Base-by-base conservation (phyloP, 1,284 basidiomycete genomes). In the Tilletia walkeri region DNA sequence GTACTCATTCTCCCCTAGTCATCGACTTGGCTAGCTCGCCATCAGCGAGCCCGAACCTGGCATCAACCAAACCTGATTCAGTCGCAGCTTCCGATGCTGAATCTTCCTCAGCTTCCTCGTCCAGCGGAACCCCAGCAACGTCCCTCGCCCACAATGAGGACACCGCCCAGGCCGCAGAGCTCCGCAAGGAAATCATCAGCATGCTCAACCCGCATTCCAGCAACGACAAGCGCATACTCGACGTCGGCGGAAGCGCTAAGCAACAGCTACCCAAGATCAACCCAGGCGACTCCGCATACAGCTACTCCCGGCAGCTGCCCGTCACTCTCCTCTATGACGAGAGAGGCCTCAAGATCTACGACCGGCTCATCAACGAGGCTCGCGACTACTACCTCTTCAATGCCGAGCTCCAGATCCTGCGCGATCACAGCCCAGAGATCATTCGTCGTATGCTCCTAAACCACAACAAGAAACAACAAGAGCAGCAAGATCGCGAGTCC, bases 261-360 rank as follows among this genome's bases (percentile, higher is more conserved):
- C 6, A 7, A 18, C 18, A 45, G 20, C 6, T 24, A 18, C 18
- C 18, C 50, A 53, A 53, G 50, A 41, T 63, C 59, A 63, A 39
- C 34, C 59, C 65, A 20, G 65, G 47, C 18, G 66, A 67, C 66
- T 20, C 34, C 48, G 66, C 66, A 24, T 67, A 38, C 66, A 61
- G 41, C n/a, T 78, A 75, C 67, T 66, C 67, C 20, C 75, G 76
- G 67, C 87, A 87, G 18, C 85, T 97, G 12, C 93, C 94, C 4
- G 95, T 93, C 0, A 86, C 93, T 80, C 88, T 96, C 16, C 87
- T 96, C 10, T 96, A 96, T 84, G 90, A 94, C 78, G 92, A 95
- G 82, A 87, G 86, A 36, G 94, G 94, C 2, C 86, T 97, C 68
- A 87, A 88, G 78, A 86, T 94, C 18, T 94, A 93, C 85, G 92